A percentile compares a stretch with the other conserved stretches of the same genome.
These are phyloP conservation scores for Phialophora macrospora DNA, from an alignment of 2,329 filamentous ascomycete genomes.

Conservation along the genomic window DNA sequence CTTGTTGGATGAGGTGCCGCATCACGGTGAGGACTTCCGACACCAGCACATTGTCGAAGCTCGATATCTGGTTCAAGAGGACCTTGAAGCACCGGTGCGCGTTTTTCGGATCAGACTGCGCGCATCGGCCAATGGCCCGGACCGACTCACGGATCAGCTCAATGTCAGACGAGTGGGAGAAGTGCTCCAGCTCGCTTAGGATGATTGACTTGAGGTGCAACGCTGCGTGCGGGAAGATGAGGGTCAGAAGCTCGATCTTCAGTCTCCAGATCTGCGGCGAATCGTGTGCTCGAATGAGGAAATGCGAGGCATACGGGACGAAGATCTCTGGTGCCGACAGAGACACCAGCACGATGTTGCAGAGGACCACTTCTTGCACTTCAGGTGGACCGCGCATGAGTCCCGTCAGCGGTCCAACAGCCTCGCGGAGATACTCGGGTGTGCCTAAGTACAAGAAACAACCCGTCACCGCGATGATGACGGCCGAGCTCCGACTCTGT, in stretches of 20 bases:
- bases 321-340: slow-evolving; percentile 77
- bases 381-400: slow-evolving; percentile 83
- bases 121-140: slow-evolving; percentile 89
- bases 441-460: slow-evolving; percentile 87
- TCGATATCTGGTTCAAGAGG: slow-evolving; percentile 84
- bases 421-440: slow-evolving; percentile 71
- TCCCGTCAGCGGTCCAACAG: slow-evolving; percentile 83
- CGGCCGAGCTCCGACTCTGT: slow-evolving; percentile 89
- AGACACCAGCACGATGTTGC: slow-evolving; percentile 94
- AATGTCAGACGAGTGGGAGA: slow-evolving; percentile 75
- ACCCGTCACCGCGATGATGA: slow-evolving; percentile 83
- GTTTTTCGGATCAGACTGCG: slow-evolving; percentile 68
- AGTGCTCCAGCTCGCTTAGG: slow-evolving; percentile 91
- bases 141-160: slow-evolving; percentile 86
- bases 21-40: slow-evolving; percentile 95
- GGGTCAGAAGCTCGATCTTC: slow-evolving; percentile 86
- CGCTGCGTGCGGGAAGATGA: slow-evolving; percentile 85
- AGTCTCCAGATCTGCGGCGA: slow-evolving; percentile 82
- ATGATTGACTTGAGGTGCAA: slow-evolving; percentile 80
- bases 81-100: slow-evolving; percentile 79
- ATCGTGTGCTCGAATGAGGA: slow-evolving; percentile 81
- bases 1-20: slow-evolving; percentile 90
- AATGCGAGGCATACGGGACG: slow-evolving; percentile 85
- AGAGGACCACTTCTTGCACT: slow-evolving; percentile 85
- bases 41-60: slow-evolving; percentile 79